A percentile compares a stretch with the other conserved stretches of the same genome.
phyloP scores from a whole-genome alignment of 2,329 filamentous ascomycete genomes.

The Pezicula radicicola region DNA sequence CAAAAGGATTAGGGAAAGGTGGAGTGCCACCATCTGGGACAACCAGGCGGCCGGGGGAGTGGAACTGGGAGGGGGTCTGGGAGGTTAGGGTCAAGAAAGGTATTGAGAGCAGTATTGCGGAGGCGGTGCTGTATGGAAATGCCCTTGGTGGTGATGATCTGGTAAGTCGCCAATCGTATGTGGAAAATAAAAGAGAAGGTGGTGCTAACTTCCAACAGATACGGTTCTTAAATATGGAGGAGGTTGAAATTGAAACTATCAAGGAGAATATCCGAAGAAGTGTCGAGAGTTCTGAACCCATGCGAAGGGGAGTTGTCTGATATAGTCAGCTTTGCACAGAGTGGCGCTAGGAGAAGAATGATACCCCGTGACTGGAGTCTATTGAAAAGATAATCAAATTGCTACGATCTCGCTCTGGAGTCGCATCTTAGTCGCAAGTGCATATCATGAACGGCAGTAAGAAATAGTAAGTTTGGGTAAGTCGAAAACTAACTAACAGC shows the following conservation, averaged over 20 bases:
- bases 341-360: constrained; percentile 6
- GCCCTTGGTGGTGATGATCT: constrained; percentile 64
- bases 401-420: no score
- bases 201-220: constrained; percentile 43
- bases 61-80: constrained; percentile 99
- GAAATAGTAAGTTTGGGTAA: no score
- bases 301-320: constrained; percentile 25
- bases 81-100: constrained; percentile 81
- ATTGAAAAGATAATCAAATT: no score
- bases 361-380: neutral
- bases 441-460: no score
- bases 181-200: neutral
- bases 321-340: constrained; percentile 12
- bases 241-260: constrained; percentile 52
- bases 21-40: constrained; percentile 7
- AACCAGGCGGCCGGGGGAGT: constrained; percentile 67
- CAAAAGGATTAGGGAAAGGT: neutral
- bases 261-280: constrained; percentile 54
- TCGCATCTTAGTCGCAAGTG: no score
- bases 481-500: no score
- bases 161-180: constrained; percentile 45
- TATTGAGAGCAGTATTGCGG: constrained; percentile 73
- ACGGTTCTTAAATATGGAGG: constrained; percentile 63
- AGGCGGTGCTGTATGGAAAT: constrained; percentile 73
- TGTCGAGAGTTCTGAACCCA: constrained; percentile 34